phyloP scores from a whole-genome alignment of 2,329 filamentous ascomycete species.

The Akanthomyces lecanii region DNA sequence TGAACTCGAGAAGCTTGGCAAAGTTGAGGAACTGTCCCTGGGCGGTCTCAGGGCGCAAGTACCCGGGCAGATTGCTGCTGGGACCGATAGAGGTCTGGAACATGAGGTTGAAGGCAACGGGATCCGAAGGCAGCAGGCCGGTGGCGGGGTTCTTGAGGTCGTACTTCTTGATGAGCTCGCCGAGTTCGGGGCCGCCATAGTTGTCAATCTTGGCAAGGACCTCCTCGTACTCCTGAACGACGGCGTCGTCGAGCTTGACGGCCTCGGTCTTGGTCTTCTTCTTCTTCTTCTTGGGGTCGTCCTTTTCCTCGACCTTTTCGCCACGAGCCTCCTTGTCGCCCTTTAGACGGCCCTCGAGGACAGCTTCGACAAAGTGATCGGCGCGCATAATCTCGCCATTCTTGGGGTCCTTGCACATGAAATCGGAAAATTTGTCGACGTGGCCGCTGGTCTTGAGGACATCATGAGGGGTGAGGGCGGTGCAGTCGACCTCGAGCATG shows the following conservation, averaged over 20 bases:
- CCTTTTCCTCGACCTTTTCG: conserved; percentile 71
- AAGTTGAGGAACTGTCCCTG: conserved; percentile 99
- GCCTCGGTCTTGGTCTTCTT: conserved; percentile 82
- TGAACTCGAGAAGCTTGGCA: conserved; percentile 92
- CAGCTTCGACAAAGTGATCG: conserved; percentile 93
- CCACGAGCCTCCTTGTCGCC: conserved; percentile 91
- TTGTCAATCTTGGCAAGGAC: conserved; percentile 92
- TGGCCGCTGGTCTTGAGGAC: conserved; percentile 95
- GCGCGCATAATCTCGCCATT: conserved; percentile 94
- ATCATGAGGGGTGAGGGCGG: conserved; percentile 86
- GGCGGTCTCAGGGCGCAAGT: conserved; percentile 88
- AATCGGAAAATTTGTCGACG: conserved; percentile 96
- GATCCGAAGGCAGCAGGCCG: conserved; percentile 69
- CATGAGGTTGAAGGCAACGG: conserved; percentile 97
- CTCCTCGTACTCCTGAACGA: conserved; percentile 87
- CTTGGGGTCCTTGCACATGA: conserved; percentile 99
- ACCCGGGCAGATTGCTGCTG: conserved; percentile 80
- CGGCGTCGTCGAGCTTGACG: conserved; percentile 79
- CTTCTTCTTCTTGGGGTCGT: conserved; percentile 72
- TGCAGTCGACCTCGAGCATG: conserved; percentile 94
- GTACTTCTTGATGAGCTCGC: conserved; percentile 83
- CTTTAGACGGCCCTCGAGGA: conserved; percentile 81
- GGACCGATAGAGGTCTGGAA: conserved; percentile 95
- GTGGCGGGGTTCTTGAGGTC: conserved; percentile 85
- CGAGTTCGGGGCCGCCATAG: conserved; percentile 82